Evolutionary conservation across 306 rosid species (phyloP).

Genomic region (Casuarina equisetifolia): DNA sequence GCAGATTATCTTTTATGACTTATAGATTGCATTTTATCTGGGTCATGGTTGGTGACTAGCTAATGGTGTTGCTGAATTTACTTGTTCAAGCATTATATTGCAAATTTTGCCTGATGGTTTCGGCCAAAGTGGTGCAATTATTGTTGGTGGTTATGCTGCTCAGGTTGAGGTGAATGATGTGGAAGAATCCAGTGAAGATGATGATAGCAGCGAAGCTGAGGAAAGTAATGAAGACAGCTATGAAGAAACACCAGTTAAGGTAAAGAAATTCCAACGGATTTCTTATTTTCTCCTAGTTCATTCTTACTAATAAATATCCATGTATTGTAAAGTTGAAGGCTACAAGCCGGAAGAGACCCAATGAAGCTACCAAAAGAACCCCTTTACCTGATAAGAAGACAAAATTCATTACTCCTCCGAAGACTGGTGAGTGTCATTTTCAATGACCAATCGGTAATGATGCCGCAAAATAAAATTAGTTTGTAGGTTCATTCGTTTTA

Average conservation of each 20-base stretch:
- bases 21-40: neutral
- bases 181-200: conserved; percentile 32
- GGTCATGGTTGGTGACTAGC: neutral
- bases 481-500: neutral
- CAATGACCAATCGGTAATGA: neutral
- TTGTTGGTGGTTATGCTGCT: conserved; percentile 13
- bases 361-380: conserved; percentile 42
- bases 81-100: neutral
- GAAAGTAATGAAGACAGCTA: conserved; percentile 43
- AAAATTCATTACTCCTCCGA: conserved; percentile 62
- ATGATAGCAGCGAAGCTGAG: conserved; percentile 26
- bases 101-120: neutral
- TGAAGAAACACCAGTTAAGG: conserved; percentile 56
- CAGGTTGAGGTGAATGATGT: conserved; percentile 33
- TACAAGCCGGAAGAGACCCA: conserved; percentile 47
- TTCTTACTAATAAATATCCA: neutral
- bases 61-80: neutral
- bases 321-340: conserved; percentile 26
- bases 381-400: conserved; percentile 53
- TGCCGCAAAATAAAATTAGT: neutral
- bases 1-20: neutral
- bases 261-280: conserved; percentile 11
- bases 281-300: conserved; percentile 2
- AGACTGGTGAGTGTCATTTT: conserved; percentile 44
- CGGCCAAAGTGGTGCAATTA: neutral